Evolutionary conservation across 768 basidiomycete species (phyloP), one percentile per base, ranked within the genome.

Genomic region (Mycena haematopus): DNA sequence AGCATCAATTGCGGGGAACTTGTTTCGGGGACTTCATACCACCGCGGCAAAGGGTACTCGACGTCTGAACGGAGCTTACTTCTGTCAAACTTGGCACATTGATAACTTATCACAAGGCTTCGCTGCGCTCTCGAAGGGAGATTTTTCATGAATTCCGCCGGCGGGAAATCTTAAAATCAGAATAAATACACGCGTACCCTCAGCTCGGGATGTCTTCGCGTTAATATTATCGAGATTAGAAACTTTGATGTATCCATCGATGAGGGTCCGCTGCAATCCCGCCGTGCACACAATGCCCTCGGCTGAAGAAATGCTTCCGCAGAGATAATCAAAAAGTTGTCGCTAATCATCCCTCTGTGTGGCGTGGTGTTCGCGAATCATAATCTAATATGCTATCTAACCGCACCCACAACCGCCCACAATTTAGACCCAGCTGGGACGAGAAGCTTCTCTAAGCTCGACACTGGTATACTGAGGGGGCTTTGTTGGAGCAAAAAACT

Each of bases 331-430:
- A 63, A 53, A 50, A 31, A 10, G 11, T 42, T 8, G 44, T 19
- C 56, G 44, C 56, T 40, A 56, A 61, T 61, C 60, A 55, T 2
- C 3, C 5, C 21, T 24, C 52, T 42, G 17, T 42, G 19, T n/a
- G 3, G 40, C 40, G 40, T n/a, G 19, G 6, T 42, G 40, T n/a
- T 42, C 40, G 40, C 40, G 40, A 42, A 42, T n/a, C 27, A 24
- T n/a, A 29, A 17, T 19, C 27, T 24, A 10, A 3, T 31, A 13
- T 42, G 19, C n/a, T 42, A 25, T 14, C 40, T 40, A 24, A 24
- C 31, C 56, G 22, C 62, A 25, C 62, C 62, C 51, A 63, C 62
- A 63, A 63, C 55, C 56, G 36, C 62, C 62, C 62, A 63, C 56
- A 63, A 57, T 1, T 19, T 31, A 27, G 29, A 29, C 44, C 22